A percentile compares a stretch with the other conserved stretches of the same genome.
These are phyloP conservation scores for Penstemon barbatus DNA, from an alignment of 257 asterid genomes.

Conservation along the genomic window DNA sequence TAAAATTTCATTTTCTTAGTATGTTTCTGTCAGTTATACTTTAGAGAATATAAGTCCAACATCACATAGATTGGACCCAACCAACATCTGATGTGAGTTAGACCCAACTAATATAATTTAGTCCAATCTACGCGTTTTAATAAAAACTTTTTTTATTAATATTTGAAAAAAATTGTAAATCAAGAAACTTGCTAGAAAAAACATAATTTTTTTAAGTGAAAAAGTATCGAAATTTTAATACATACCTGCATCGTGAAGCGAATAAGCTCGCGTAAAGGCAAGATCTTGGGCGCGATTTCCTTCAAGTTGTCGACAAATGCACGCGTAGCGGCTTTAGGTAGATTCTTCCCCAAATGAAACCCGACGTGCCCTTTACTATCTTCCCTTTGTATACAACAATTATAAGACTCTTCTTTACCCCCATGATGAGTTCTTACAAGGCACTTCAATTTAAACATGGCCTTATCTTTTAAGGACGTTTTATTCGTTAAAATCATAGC, in stretches of 20 bases:
- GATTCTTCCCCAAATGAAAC: conserved; percentile 51
- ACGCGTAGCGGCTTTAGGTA: conserved; percentile 69
- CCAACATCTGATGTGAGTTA: too few species aligned
- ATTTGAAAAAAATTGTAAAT: too few species aligned
- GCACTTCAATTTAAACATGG: conserved; percentile 54
- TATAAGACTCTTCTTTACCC: conserved; percentile 51
- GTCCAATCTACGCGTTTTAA: too few species aligned
- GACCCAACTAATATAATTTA: too few species aligned
- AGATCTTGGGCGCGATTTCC: conserved; percentile 53
- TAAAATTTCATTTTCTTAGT: too few species aligned
- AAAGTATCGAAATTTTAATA: too few species aligned
- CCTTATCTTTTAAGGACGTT: not conserved
- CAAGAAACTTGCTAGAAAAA: too few species aligned
- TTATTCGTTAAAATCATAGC: conserved; percentile 56
- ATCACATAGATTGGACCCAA: too few species aligned
- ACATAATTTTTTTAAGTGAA: too few species aligned
- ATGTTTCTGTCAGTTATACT: too few species aligned
- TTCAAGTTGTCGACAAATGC: conserved; percentile 65
- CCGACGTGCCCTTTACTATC: conserved; percentile 55
- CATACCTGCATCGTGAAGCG: conserved; percentile 27
- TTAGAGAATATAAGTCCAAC: too few species aligned
- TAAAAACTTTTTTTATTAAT: too few species aligned
- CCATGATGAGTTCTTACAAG: conserved; percentile 74
- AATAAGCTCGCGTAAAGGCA: conserved; percentile 55
- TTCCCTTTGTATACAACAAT: conserved; percentile 60